Conservation (phyloP, 148 eudicot species). For the Spergularia bocconei region DNA sequence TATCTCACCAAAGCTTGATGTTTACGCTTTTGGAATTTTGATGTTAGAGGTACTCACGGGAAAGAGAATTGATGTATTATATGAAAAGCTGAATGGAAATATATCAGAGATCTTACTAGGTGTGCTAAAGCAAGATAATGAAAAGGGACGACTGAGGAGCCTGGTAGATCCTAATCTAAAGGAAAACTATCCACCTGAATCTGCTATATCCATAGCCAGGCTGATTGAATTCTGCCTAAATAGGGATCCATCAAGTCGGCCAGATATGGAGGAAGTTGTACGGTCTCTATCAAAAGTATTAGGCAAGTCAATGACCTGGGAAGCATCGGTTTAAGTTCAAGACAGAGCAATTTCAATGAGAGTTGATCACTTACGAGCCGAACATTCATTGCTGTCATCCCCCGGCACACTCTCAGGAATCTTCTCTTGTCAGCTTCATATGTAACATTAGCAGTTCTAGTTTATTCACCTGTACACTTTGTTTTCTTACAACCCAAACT, state of each 20-base stretch:
- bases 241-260: slow-evolving; percentile 59
- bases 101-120: slow-evolving; percentile 41
- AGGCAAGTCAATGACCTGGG: slow-evolving; percentile 51
- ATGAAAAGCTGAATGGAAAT: slow-evolving; percentile 31
- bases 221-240: slow-evolving; percentile 49
- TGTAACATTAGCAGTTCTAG: slow-evolving; percentile 7
- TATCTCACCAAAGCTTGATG: slow-evolving; percentile 79
- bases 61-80: slow-evolving; percentile 37
- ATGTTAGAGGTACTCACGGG: slow-evolving; percentile 74
- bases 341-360: slow-evolving; percentile 7
- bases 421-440: background rate
- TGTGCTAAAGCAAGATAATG: slow-evolving; percentile 36
- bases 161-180: slow-evolving; percentile 58
- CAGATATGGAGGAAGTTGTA: slow-evolving; percentile 66
- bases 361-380: background rate
- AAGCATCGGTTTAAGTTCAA: slow-evolving; percentile 38
- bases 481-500: background rate
- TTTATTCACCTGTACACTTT: background rate
- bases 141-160: slow-evolving; percentile 33
- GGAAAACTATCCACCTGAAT: slow-evolving; percentile 63
- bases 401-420: background rate
- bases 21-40: slow-evolving; percentile 77
- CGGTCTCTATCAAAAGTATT: slow-evolving; percentile 51
- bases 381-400: background rate
- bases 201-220: slow-evolving; percentile 39